Evolutionary conservation across 345 rosid genomes (phyloP).

Genomic region (Geranium rotundifolium): DNA sequence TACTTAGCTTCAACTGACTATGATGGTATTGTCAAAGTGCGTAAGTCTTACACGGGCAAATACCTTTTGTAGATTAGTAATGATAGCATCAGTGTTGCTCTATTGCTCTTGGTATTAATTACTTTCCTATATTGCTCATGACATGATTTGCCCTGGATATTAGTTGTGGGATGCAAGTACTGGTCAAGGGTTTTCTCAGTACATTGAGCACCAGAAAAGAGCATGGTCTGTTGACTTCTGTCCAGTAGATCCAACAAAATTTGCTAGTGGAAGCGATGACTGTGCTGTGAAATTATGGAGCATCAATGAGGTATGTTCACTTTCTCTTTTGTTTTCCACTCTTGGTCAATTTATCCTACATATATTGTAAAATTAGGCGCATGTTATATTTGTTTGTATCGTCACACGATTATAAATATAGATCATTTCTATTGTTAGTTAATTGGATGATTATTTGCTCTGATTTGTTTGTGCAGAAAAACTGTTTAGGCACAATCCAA

Average conservation of each 20-base stretch:
- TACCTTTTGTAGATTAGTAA: too few relatives aligned
- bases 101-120: constrained; percentile 1
- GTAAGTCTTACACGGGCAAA: neutral
- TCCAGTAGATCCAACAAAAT: constrained; percentile 64
- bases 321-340: constrained; percentile 1
- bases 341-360: neutral
- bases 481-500: constrained; percentile 67
- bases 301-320: constrained; percentile 63
- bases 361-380: too few relatives aligned
- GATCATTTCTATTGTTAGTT: neutral
- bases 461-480: constrained; percentile 44
- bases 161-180: constrained; percentile 97
- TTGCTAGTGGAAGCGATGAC: constrained; percentile 99
- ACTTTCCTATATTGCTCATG: constrained; percentile 11
- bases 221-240: constrained; percentile 99
- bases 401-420: neutral
- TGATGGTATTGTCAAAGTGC: constrained; percentile 92
- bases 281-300: constrained; percentile 93
- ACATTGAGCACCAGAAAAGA: constrained; percentile 78
- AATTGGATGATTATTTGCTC: constrained; percentile 7
- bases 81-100: too few relatives aligned
- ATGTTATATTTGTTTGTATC: too few relatives aligned
- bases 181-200: constrained; percentile 69
- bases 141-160: constrained; percentile 23
- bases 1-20: constrained; percentile 94